Percentiles rank a stretch among this genome's conserved stretches.
Evolutionary conservation across 106 monocot species (phyloP).

Genomic region (Cymbidium sinense): DNA sequence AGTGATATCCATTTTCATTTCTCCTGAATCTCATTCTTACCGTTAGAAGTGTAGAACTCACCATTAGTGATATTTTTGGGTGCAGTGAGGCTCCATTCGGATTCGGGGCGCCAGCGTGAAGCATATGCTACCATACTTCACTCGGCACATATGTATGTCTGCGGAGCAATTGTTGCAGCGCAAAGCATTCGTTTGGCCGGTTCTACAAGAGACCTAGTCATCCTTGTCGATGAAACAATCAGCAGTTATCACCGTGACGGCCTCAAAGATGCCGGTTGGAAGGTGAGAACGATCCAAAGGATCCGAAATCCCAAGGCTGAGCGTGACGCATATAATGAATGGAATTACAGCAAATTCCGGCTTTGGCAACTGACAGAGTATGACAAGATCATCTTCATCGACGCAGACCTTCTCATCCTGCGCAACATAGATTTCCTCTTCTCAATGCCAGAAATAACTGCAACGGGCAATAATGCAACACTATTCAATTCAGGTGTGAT

Average conservation of each 20-base stretch:
- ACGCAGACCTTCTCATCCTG: constrained; percentile 48
- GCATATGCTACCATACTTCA: constrained; percentile 30
- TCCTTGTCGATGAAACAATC: constrained; percentile 47
- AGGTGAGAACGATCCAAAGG: constrained; percentile 37
- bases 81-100: constrained; percentile 12
- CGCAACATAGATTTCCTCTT: constrained; percentile 53
- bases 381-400: constrained; percentile 49
- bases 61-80: too few relatives aligned
- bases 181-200: constrained; percentile 48
- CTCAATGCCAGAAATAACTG: constrained; percentile 41
- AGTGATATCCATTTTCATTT: too few relatives aligned
- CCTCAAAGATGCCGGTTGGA: constrained; percentile 22
- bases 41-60: too few relatives aligned
- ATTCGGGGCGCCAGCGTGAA: constrained; percentile 16
- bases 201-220: constrained; percentile 24
- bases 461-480: constrained; percentile 44
- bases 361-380: constrained; percentile 61
- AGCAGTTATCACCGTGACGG: constrained; percentile 29
- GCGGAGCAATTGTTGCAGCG: constrained; percentile 46
- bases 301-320: constrained; percentile 57
- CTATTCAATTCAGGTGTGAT: constrained; percentile 59
- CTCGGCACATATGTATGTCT: constrained; percentile 42
- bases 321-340: constrained; percentile 48
- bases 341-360: constrained; percentile 69
- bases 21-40: too few relatives aligned